A percentile compares a stretch with the other conserved stretches of the same genome.
Conservation (phyloP, 2,329 filamentous ascomycete species). For the Lachnellula cervina region DNA sequence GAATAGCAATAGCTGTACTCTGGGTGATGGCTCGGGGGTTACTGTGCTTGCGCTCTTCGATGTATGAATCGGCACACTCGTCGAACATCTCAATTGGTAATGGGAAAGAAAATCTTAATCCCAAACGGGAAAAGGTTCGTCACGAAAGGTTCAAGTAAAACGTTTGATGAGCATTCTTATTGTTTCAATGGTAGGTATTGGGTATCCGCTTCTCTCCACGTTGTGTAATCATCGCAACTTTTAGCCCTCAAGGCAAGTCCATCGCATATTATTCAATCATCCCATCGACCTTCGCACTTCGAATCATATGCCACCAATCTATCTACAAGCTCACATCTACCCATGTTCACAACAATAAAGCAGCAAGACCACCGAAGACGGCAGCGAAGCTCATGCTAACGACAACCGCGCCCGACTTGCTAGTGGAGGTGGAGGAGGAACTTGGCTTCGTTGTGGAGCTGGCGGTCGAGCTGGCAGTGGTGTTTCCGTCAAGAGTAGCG, state of each 20-base stretch:
- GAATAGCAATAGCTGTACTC: no score
- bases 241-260: not conserved
- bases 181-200: no score
- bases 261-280: not conserved
- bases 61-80: no score
- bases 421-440: slow-evolving; percentile 3
- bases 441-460: not conserved
- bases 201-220: no score
- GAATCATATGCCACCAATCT: not conserved
- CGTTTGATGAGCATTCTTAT: no score
- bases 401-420: slow-evolving; percentile 10
- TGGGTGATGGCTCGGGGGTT: no score
- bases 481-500: slow-evolving; percentile 4
- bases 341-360: slow-evolving; percentile 16
- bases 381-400: slow-evolving; percentile 17
- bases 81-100: no score
- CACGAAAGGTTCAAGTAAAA: no score
- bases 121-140: no score
- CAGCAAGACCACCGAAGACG: slow-evolving; percentile 16
- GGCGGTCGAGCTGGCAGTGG: not conserved
- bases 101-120: no score
- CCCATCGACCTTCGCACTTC: not conserved
- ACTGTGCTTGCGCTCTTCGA: no score
- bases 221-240: not conserved
- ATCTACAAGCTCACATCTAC: not conserved